Conservation (phyloP, 2,329 filamentous ascomycete genomes). For the Aspergillus sp. region DNA sequence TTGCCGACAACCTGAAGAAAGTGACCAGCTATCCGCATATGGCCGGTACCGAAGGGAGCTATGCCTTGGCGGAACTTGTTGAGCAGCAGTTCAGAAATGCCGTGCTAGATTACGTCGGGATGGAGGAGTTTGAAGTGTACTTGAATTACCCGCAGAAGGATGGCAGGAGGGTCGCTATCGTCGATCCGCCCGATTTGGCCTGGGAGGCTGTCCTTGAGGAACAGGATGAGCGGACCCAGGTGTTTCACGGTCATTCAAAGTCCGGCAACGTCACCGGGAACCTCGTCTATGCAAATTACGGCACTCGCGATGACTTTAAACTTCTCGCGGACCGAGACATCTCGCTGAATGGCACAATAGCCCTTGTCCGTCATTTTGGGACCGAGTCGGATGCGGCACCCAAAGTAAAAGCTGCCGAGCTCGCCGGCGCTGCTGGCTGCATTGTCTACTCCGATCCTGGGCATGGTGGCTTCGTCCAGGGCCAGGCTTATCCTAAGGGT, state of each 20-base stretch:
- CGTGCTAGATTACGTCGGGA: slow-evolving; percentile 62
- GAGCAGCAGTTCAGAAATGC: slow-evolving; percentile 64
- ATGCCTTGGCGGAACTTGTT: slow-evolving; percentile 74
- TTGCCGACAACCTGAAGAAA: slow-evolving; percentile 64
- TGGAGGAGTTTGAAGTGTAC: slow-evolving; percentile 79
- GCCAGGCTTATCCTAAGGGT: slow-evolving; percentile 64
- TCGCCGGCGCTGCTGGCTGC: slow-evolving; percentile 76
- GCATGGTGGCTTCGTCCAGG: slow-evolving; percentile 70
- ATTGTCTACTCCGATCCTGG: slow-evolving; percentile 87
- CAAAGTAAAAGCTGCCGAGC: slow-evolving; percentile 83
- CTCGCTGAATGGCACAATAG: slow-evolving; percentile 68
- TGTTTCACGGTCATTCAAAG: slow-evolving; percentile 84
- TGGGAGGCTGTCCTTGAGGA: slow-evolving; percentile 86
- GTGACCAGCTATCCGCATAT: slow-evolving; percentile 80
- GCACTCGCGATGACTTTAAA: slow-evolving; percentile 74
- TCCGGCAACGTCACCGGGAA: slow-evolving; percentile 77
- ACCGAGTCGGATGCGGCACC: slow-evolving; percentile 61
- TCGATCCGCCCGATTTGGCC: slow-evolving; percentile 56
- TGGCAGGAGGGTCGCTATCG: slow-evolving; percentile 71
- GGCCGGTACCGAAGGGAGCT: slow-evolving; percentile 89
- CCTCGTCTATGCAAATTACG: slow-evolving; percentile 86
- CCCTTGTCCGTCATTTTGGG: slow-evolving; percentile 71
- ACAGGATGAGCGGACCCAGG: slow-evolving; percentile 62
- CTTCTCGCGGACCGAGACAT: slow-evolving; percentile 61
- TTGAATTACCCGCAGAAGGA: slow-evolving; percentile 77